Evolutionary conservation across 805 yeast genomes (phyloP).

Genomic region (Candida pseudofarinosa): DNA sequence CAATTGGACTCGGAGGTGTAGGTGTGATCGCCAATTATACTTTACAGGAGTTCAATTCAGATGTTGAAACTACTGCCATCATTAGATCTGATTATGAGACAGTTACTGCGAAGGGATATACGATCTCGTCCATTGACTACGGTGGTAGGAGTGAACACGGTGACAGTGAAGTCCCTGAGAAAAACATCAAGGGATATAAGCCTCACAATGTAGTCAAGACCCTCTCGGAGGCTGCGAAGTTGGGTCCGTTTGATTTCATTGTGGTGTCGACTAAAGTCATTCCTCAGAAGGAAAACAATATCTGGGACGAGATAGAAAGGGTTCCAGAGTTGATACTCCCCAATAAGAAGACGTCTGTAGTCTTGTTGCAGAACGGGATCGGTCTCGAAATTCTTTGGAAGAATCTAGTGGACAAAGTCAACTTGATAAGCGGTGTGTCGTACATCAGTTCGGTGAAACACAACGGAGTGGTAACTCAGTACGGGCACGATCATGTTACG

Average conservation of each 20-base stretch:
- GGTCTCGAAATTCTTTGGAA: conserved; percentile 22
- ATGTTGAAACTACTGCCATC: conserved; percentile 28
- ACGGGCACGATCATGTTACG: conserved; percentile 19
- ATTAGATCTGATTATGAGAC: conserved; percentile 28
- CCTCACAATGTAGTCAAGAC: conserved; percentile 25
- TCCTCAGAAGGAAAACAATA: conserved; percentile 18
- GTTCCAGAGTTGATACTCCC: conserved; percentile 12
- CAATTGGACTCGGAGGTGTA: conserved; percentile 36
- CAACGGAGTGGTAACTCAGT: conserved; percentile 22
- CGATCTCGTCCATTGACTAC: conserved; percentile 26
- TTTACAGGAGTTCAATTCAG: conserved; percentile 19
- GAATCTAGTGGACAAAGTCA: conserved; percentile 9
- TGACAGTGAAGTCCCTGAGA: conserved; percentile 11
- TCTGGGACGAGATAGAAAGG: conserved; percentile 22
- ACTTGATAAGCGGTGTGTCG: conserved; percentile 30
- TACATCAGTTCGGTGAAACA: conserved; percentile 29
- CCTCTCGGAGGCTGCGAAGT: conserved; percentile 21
- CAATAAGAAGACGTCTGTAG: conserved; percentile 15
- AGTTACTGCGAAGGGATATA: conserved; percentile 24
- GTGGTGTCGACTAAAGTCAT: conserved; percentile 32
- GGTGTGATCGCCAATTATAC: conserved; percentile 30
- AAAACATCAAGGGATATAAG: conserved; percentile 16
- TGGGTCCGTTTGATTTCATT: conserved; percentile 29
- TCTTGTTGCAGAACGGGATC: conserved; percentile 24
- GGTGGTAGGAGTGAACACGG: conserved; percentile 17